phyloP scores from a whole-genome alignment of 306 rosid species.

The Sophora flavescens region DNA sequence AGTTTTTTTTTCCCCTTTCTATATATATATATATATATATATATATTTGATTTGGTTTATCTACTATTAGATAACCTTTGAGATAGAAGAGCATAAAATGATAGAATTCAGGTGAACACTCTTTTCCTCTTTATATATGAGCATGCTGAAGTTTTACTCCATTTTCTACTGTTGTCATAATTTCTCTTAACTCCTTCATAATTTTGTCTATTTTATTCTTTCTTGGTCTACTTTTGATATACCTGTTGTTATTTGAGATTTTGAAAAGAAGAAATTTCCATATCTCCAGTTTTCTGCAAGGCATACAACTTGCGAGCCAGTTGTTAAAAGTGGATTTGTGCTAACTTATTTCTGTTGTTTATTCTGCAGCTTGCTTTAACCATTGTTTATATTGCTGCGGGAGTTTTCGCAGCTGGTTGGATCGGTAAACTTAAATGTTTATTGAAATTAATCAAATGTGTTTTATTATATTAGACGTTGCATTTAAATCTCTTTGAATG shows the following conservation, averaged over 20 bases:
- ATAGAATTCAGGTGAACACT: conserved; percentile 33
- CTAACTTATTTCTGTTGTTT: conserved; percentile 47
- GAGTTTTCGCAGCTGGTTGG: conserved; percentile 95
- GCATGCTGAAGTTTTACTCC: background rate
- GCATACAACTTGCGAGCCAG: conserved; percentile 19
- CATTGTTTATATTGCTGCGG: conserved; percentile 87
- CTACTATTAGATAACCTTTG: conserved; percentile 35
- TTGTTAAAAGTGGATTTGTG: conserved; percentile 36
- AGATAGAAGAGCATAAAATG: conserved; percentile 19
- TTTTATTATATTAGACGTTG: conserved; percentile 27
- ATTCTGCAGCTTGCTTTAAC: conserved; percentile 83
- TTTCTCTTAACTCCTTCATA: conserved; percentile 7
- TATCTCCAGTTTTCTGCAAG: conserved; percentile 30
- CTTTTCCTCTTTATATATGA: background rate
- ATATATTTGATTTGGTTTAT: conserved; percentile 25
- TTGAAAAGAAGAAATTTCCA: conserved; percentile 38
- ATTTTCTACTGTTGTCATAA: background rate
- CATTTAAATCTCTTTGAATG: conserved; percentile 31
- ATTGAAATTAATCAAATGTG: conserved; percentile 38
- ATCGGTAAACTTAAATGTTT: conserved; percentile 70
- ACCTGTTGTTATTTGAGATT: conserved; percentile 26
- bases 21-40: background rate
- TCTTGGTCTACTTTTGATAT: conserved; percentile 30
- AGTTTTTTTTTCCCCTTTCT: background rate
- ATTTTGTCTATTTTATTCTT: conserved; percentile 30